These are phyloP conservation scores for Magnaporthiopsis rhizophila DNA, from an alignment of 2,329 filamentous ascomycete genomes.

Conservation along the genomic window DNA sequence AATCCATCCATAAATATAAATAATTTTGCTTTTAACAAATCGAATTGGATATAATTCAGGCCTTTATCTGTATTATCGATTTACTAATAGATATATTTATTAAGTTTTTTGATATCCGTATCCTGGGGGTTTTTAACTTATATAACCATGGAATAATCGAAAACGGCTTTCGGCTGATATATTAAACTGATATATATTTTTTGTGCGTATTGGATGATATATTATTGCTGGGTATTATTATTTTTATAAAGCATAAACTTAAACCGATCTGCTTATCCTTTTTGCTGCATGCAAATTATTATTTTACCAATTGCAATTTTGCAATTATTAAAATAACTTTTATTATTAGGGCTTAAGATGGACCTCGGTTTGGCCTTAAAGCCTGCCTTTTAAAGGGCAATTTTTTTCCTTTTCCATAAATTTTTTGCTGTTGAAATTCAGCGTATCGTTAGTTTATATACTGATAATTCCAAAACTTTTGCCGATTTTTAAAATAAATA, in stretches of 20 bases:
- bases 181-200: background rate
- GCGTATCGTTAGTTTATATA: too few relatives aligned
- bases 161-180: background rate
- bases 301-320: too few relatives aligned
- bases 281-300: background rate
- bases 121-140: background rate
- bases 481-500: too few relatives aligned
- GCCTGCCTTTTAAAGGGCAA: too few relatives aligned
- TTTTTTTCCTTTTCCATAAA: too few relatives aligned
- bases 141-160: background rate
- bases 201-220: background rate
- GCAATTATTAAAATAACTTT: too few relatives aligned
- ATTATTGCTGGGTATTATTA: background rate
- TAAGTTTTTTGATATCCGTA: background rate
- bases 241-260: background rate
- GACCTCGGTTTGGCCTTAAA: background rate
- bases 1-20: background rate
- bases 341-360: fast-evolving
- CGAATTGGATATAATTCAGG: background rate
- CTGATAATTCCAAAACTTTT: too few relatives aligned
- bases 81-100: background rate
- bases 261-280: background rate
- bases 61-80: background rate
- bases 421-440: too few relatives aligned
- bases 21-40: background rate